Base-by-base conservation (phyloP, 1,139 yeast species). In the Blastobotrys illinoisensis region DNA sequence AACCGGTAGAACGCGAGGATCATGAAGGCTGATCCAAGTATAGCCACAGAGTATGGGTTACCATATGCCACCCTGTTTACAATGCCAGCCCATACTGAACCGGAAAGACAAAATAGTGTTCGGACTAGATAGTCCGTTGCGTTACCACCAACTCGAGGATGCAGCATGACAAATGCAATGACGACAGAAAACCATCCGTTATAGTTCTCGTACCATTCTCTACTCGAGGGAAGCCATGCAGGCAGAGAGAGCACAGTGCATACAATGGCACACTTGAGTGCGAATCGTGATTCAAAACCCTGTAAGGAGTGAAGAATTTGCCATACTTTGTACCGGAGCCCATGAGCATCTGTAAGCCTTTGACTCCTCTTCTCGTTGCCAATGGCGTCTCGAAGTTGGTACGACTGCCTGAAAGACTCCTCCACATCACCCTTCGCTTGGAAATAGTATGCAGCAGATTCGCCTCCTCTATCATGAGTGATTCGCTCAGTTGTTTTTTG, bases 21-120 rank as follows among this genome's bases (percentile, higher is more conserved):
- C 56, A 69, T 68, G 20, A 76, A 64, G 11, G 77, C 28, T 0
- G 67, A 73, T 5, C 76, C 71, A 62, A 77, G 72, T 2, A 72
- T 71, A 11, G 74, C 74, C 43, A 77, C 60, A 2, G 77, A 78
- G 56, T 71, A 73, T 0, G 75, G 72, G 51, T 69, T 68, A 47
- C 70, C 74, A 51, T 72, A 71, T 16, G 69, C 63, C 0, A 79
- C 69, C 45, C 75, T 72, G 55, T 66, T 67, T 0, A 77, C 75
- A 16, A 77, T 71, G 66, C 79, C 78, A 0, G 77, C 81, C 76
- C 79, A 76, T 49, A 77, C 69, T 7, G 73, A 68, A 1, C 79
- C 80, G n/a, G 70, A 47, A 6, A 76, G 46, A 55, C 77, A 72
- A 47, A 71, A 70, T 0, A 64, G 19, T 0, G 72, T 47, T 57